Evolutionary conservation across 257 asterid species (phyloP), one percentile per base, ranked within the genome.

Genomic region (Echites panduratus): DNA sequence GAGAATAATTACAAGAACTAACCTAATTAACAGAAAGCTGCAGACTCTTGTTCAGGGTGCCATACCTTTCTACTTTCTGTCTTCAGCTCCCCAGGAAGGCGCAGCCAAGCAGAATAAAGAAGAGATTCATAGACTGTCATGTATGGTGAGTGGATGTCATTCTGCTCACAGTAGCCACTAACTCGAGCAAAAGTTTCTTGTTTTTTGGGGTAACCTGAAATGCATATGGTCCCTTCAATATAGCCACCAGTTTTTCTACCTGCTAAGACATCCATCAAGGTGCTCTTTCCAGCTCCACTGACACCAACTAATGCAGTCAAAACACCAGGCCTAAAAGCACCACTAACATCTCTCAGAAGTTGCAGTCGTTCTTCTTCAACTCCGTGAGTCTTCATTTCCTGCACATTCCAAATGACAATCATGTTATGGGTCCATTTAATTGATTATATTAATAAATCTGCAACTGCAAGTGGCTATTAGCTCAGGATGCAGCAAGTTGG

Each of bases 251-350:
- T 90, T 72, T 89, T 90, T 61, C 96, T 81, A 68, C 96, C 96
- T 0, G 96, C 96, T 84, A 90, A 84, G 26, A 88, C 96, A 61
- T 90, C 96, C 96, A 90, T 88, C 74, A 90, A 66, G 0, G 94
- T 90, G 6, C 94, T 90, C 83, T 90, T 90, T 40, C 96, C 96
- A 12, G 96, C 96, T 44, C 96, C 94, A 81, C 96, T 88, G 4
- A 90, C 90, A 24, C 96, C 96, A 59, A 90, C 90, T 78, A 90
- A 77, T 24, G 96, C 94, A 0, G 96, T 90, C 24, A 90, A 79
- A 56, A 90, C 89, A 16, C 94, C 96, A 0, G 96, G 96, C 85
- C 92, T 81, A 73, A 90, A 90, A 66, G 96, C 89, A 48, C 96
- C 96, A 70, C 92, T 88, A 9, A 86, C 94, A 43, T 88, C 88